Base-by-base conservation (phyloP, 2,329 filamentous ascomycete genomes). In the Diplodia corticola region DNA sequence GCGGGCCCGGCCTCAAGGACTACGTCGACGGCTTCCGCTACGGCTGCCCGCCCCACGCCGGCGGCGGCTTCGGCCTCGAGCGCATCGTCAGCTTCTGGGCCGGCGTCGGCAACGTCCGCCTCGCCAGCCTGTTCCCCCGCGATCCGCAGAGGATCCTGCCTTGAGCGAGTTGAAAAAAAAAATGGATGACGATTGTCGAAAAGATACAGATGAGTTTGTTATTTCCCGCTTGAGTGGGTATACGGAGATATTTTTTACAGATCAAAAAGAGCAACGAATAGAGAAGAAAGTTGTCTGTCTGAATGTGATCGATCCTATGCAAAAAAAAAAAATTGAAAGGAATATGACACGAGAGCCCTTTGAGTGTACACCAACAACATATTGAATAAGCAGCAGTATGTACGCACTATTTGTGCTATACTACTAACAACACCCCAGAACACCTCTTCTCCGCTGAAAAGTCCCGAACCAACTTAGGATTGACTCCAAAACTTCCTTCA, bases 41-140 rank as follows among this genome's bases (percentile, higher is more conserved):
- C 73, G 88, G 87, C 5, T 88, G 86, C 73, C 83, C 86, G 70
- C 86, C 85, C 30, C 88, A 89, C 76, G 87, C 83, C 7, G 87
- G 88, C 72, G 88, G 87, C 74, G 87, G 88, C 49, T 81, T 89
- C 69, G 88, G 88, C 15, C 74, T 89, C 74, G 88, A 90, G 79
- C 80, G 88, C 37, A 88, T 89, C 72, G 86, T 89, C 66, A 86
- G 87, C 80, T 85, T 89, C 75, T 89, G 86, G 83, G 76, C 89
- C 70, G 88, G 87, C 13, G 74, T 89, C 75, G 86, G 86, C 22
- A 88, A 89, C 70, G 84, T 89, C 57, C 77, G 88, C 40, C 78
- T 88, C 76, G 83, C 84, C 35, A 86, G 85, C 70, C 73, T 88
- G 73, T 89, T 89, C 79, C 87, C 88, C 33, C 80, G 87, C 69